Evolutionary conservation across 2,329 filamentous ascomycete genomes (phyloP), one percentile per base, ranked within the genome.

Genomic region (Aspergillus alliaceus): DNA sequence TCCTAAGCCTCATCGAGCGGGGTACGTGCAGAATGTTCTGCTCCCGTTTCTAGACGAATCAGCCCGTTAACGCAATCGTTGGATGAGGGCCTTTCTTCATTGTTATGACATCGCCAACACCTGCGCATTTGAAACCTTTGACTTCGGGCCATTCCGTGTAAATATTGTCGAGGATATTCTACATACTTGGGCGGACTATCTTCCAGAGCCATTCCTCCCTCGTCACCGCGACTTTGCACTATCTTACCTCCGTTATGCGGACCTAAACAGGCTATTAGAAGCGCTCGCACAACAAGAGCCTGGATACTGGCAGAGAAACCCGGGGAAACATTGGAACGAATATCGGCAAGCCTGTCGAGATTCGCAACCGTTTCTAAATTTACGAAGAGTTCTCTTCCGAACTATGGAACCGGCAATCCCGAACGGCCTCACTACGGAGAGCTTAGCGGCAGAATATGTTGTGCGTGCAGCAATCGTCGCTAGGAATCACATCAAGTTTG

Each of bases 11-110:
- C 29, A 57, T 9, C 49, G 37, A 31, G 18, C 31, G 29, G 34
- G 34, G 9, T 65, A 67, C 37, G 53, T 60, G 15, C 40, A 54
- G 5, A 42, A 58, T 4, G 39, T 60, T n/a, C 34, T 67, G 5
- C 40, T 65, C 5, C 64, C 61, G 1, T 29, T 66, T 22, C 20
- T 67, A 4, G 53, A 60, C 2, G 56, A 65, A 40, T 67, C 61
- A 14, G 55, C 57, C 3, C 37, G 40, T 9, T 56, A 60, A 22
- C 64, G 65, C 57, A 56, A 56, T 18, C 59, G 59, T n/a, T 67
- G 65, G 65, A 64, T 67, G 54, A 46, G 48, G 3, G 37, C 44
- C 6, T 63, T 67, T 25, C 57, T 66, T n/a, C 3, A n/a, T 1
- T 46, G 54, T 12, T 14, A 59, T 6, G 39, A n/a, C n/a, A n/a